Evolutionary conservation across 257 asterid species (phyloP), one percentile per base, ranked within the genome.

Genomic region (Eustoma russellianum): DNA sequence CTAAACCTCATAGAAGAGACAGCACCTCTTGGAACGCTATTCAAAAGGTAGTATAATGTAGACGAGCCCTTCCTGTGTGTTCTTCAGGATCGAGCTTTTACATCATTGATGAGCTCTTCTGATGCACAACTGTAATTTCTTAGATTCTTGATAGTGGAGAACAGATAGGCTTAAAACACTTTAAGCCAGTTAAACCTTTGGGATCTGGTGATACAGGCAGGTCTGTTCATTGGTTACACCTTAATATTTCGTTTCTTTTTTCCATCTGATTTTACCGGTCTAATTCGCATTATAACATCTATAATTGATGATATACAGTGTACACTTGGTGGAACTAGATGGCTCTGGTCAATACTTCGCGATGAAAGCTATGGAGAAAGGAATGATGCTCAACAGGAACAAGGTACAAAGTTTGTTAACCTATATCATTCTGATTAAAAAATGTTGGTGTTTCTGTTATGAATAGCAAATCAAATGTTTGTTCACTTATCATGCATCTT

Each of bases 181-280:
- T 88, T 61, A 88, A 65, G 74, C 99, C 99, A 40, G 67, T 92
- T 48, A 88, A 85, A 68, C 95, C 99, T n/a, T 63, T 92, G 59
- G 99, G 99, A 64, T 81, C 95, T 51, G 99, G 99, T 50, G 99
- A 88, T 65, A 92, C 99, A 33, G 99, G 99, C 68, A 85, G 97
- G 97, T 88, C 33, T 17, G 61, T 63, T 17, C 34, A 28, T 13
- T 55, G 12, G 41, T 34, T 28, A 52, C 47, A 2, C 0, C 15
- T 13, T 45, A 6, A 50, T 43, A 10, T 15, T 33, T 52, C 19
- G 13, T 40, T 17, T 40, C 28, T 33, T 9, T 38, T 28, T 17
- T n/a, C 58, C 15, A 6, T 24, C 43, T 0, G 13, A 15, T 19
- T 41, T n/a, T 17, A 24, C n/a, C 35, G 12, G 14, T 55, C 13